A percentile compares a stretch with the other conserved stretches of the same genome.
Evolutionary conservation across 306 rosid species (phyloP).

Genomic region (Mimosa bimucronata): DNA sequence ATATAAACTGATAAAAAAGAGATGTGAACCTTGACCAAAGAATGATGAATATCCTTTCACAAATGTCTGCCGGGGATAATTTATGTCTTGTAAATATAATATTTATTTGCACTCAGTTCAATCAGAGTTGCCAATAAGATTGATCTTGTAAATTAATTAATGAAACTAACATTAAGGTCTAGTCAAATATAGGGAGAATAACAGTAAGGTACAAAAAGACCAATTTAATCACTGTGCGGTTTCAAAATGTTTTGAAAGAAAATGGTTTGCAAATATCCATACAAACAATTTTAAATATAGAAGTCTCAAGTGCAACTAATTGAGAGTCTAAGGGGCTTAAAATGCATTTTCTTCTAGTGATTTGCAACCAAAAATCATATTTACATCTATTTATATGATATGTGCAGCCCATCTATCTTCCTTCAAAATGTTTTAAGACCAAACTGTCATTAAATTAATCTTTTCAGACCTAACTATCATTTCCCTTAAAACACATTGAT

Average conservation of each 20-base stretch:
- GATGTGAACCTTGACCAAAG: not conserved
- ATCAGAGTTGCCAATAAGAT: not conserved
- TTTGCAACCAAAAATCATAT: not conserved
- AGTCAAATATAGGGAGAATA: conserved; percentile 12
- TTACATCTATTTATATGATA: not conserved
- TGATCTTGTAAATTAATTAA: not conserved
- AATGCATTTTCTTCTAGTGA: not conserved
- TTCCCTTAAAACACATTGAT: not conserved
- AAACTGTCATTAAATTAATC: not conserved
- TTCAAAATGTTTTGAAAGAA: too few species aligned
- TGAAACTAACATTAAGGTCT: not conserved
- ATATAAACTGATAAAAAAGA: not conserved
- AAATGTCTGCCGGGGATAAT: not conserved
- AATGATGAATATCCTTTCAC: conserved; percentile 13
- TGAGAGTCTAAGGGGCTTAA: not conserved
- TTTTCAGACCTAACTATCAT: not conserved
- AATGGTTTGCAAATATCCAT: too few species aligned
- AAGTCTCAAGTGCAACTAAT: not conserved
- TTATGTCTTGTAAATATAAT: not conserved
- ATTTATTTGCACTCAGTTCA: conserved; percentile 10
- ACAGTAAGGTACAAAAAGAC: too few species aligned
- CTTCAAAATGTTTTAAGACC: not conserved
- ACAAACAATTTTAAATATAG: too few species aligned
- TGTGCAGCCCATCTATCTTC: not conserved
- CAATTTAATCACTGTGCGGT: too few species aligned